A percentile compares a stretch with the other conserved stretches of the same genome.
These are phyloP conservation scores for Rhododendron simsii DNA, from an alignment of 148 eudicot species.

Conservation along the genomic window DNA sequence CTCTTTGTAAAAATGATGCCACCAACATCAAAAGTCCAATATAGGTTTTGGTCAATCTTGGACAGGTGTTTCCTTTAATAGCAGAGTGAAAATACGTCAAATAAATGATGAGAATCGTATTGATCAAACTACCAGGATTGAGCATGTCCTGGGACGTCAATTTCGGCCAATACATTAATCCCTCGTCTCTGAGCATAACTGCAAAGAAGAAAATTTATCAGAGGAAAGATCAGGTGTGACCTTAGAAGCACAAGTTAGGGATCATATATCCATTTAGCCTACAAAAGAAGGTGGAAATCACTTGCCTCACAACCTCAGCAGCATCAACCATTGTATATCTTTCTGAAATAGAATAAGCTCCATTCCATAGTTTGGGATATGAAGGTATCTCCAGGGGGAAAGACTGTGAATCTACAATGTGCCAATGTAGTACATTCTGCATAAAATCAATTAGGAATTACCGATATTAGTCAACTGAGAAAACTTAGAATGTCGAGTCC, in stretches of 20 bases:
- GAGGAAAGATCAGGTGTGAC: neutral
- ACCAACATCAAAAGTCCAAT: neutral
- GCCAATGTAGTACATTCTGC: constrained; percentile 99
- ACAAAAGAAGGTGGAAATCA: constrained; percentile 16
- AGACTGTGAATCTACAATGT: constrained; percentile 84
- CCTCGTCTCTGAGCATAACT: constrained; percentile 86
- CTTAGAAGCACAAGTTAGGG: neutral
- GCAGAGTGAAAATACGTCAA: neutral
- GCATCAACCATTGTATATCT: constrained; percentile 82
- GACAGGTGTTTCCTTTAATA: neutral
- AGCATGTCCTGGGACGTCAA: constrained; percentile 98
- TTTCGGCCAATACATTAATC: constrained; percentile 83
- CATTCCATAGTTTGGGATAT: constrained; percentile 76
- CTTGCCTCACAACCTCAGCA: constrained; percentile 76
- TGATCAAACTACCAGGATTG: constrained; percentile 57
- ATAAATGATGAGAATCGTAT: neutral
- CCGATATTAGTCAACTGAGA: neutral
- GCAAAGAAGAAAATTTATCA: constrained; percentile 11
- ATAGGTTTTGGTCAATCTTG: neutral
- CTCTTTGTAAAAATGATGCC: neutral
- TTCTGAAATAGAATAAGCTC: constrained; percentile 75
- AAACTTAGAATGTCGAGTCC: neutral
- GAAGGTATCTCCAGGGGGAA: constrained; percentile 95
- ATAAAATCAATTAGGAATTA: neutral
- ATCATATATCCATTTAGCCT: neutral